These are phyloP conservation scores for Ophiocordyceps camponoti-floridani DNA, from an alignment of 2,329 filamentous ascomycete genomes.

Conservation along the genomic window DNA sequence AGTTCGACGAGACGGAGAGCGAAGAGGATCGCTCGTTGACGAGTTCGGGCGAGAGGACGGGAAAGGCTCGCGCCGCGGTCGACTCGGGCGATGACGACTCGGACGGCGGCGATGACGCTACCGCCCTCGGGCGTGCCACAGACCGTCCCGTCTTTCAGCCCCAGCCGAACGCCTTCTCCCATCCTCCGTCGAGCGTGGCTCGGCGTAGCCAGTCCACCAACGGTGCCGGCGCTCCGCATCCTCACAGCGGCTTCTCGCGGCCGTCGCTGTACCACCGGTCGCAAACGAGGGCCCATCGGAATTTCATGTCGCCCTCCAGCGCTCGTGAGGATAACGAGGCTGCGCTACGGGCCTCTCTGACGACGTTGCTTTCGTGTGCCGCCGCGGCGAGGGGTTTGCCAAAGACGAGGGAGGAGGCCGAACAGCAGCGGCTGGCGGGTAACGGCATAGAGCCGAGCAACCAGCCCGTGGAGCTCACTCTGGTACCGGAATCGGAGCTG, in stretches of 20 bases:
- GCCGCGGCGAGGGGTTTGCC: constrained; percentile 71
- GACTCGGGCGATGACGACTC: constrained; percentile 27
- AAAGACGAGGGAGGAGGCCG: constrained; percentile 37
- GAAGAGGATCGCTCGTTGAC: constrained; percentile 57
- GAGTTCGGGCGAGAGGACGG: constrained; percentile 37
- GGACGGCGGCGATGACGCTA: constrained; percentile 57
- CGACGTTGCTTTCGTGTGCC: constrained; percentile 85
- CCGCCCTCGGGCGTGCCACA: constrained; percentile 50
- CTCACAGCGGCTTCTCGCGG: constrained; percentile 30
- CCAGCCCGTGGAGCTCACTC: constrained; percentile 38
- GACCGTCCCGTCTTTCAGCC: constrained; percentile 51
- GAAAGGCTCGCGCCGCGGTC: constrained; percentile 17
- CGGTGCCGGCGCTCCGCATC: constrained; percentile 28
- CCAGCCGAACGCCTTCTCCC: constrained; percentile 82
- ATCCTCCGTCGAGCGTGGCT: constrained; percentile 43
- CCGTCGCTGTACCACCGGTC: constrained; percentile 30
- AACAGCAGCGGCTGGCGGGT: constrained; percentile 14
- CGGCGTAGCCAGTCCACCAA: constrained; percentile 31
- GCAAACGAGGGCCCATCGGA: constrained; percentile 29
- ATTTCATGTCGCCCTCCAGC: constrained; percentile 48
- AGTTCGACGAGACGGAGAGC: constrained; percentile 85
- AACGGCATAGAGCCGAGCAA: constrained; percentile 24
- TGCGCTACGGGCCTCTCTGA: constrained; percentile 80
- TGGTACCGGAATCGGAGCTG: constrained; percentile 44
- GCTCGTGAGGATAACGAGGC: constrained; percentile 84